phyloP scores from a whole-genome alignment of 306 rosid species.

The Vigna hirtella region DNA sequence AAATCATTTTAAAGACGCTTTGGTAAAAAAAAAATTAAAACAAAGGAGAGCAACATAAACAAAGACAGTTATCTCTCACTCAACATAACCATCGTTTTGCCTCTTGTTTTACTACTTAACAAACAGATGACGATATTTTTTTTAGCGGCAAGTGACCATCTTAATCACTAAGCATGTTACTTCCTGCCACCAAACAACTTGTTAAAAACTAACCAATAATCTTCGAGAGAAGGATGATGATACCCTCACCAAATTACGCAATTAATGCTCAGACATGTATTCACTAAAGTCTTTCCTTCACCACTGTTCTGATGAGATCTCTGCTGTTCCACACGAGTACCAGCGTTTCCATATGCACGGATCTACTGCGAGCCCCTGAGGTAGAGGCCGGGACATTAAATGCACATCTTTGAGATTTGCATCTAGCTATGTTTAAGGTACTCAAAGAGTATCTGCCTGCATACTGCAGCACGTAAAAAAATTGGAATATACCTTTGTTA shows the following conservation, averaged over 20 bases:
- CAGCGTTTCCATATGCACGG: conserved; percentile 72
- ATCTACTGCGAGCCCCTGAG: conserved; percentile 41
- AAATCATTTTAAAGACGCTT: neutral
- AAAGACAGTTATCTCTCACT: neutral
- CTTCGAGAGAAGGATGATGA: neutral
- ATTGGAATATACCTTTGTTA: conserved; percentile 40
- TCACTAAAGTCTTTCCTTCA: conserved; percentile 69
- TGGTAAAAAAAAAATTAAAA: neutral
- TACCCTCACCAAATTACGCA: neutral
- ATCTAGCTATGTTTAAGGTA: conserved; percentile 72
- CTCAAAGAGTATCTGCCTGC: conserved; percentile 55
- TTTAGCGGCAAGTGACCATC: neutral
- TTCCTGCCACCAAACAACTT: neutral
- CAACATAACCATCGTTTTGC: neutral
- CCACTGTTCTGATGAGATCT: conserved; percentile 57
- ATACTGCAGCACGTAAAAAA: conserved; percentile 44
- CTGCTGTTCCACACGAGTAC: conserved; percentile 69
- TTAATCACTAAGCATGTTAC: neutral
- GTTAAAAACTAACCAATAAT: neutral
- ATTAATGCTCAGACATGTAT: neutral
- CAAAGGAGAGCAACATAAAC: neutral
- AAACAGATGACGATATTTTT: neutral
- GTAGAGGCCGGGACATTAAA: conserved; percentile 42
- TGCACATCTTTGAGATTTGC: conserved; percentile 54
- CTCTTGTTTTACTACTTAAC: neutral